Evolutionary conservation across 257 asterid genomes (phyloP).

Genomic region (Striga asiatica): DNA sequence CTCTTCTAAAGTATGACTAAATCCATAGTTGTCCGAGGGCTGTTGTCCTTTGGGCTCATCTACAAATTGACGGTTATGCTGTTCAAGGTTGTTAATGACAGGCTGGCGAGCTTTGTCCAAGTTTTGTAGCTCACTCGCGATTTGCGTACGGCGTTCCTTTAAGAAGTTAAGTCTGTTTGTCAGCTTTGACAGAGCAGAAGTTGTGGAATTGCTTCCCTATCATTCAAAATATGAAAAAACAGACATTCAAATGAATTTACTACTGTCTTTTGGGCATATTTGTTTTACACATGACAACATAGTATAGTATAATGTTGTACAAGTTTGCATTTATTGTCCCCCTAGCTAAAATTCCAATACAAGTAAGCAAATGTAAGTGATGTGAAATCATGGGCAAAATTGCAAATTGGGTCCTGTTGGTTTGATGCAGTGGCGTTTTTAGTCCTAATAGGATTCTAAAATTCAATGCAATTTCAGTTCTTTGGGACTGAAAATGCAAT

Average conservation of each 20-base stretch:
- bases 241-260: neutral
- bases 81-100: slow-evolving; percentile 21
- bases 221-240: slow-evolving; percentile 21
- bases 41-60: slow-evolving; percentile 18
- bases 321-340: neutral
- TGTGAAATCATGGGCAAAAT: no score
- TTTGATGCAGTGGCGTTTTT: no score
- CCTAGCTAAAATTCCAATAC: neutral
- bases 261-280: no score
- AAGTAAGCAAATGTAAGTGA: neutral
- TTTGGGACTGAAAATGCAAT: no score
- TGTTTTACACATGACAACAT: neutral
- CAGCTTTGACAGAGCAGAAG: slow-evolving; percentile 78
- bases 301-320: neutral
- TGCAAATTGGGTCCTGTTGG: no score
- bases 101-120: slow-evolving; percentile 42
- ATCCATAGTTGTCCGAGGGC: slow-evolving; percentile 18
- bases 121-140: slow-evolving; percentile 53
- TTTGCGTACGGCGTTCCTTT: slow-evolving; percentile 77
- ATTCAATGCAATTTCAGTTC: no score
- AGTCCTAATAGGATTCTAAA: no score
- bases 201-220: slow-evolving; percentile 58
- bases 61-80: slow-evolving; percentile 21
- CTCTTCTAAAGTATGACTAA: slow-evolving; percentile 19
- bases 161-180: slow-evolving; percentile 85